These are phyloP conservation scores for Cryphonectria carpinicola DNA, from an alignment of 2,329 filamentous ascomycete species.

Conservation along the genomic window DNA sequence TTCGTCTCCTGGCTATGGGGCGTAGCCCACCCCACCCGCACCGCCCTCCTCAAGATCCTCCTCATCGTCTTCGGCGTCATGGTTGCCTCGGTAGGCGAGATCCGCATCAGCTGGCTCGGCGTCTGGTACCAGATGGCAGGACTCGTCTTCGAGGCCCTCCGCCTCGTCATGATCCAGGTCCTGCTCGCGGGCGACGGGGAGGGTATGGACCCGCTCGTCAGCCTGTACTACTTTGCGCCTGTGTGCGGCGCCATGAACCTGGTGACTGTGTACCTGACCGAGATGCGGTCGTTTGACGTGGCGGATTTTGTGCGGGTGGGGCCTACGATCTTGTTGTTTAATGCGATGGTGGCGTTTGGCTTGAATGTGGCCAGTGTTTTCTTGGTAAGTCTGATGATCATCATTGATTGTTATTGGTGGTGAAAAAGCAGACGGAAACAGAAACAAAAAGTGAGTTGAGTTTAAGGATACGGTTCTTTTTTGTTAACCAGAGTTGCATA, in stretches of 20 bases:
- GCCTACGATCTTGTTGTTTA: slow-evolving; percentile 63
- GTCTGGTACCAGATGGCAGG: slow-evolving; percentile 74
- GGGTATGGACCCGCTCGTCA: slow-evolving; percentile 88
- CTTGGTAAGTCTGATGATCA: slow-evolving; percentile 60
- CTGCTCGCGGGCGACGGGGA: slow-evolving; percentile 75
- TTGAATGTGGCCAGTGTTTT: slow-evolving; percentile 87
- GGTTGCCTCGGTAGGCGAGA: slow-evolving; percentile 64
- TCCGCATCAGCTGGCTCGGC: slow-evolving; percentile 68
- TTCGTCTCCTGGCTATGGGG: slow-evolving; percentile 66
- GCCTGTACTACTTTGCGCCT: slow-evolving; percentile 87
- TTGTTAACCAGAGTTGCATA: neutral
- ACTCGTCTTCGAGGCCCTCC: slow-evolving; percentile 79
- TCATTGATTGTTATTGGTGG: too few species aligned
- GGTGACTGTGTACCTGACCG: slow-evolving; percentile 69
- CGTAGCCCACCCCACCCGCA: slow-evolving; percentile 51
- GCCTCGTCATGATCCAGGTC: slow-evolving; percentile 84
- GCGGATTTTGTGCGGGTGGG: slow-evolving; percentile 69
- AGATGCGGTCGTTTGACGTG: slow-evolving; percentile 68
- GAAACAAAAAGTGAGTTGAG: neutral
- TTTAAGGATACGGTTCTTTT: too few species aligned
- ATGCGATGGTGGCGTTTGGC: slow-evolving; percentile 78
- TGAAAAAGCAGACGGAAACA: neutral
- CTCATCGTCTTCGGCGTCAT: slow-evolving; percentile 58
- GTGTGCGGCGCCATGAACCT: slow-evolving; percentile 83
- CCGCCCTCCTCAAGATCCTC: slow-evolving; percentile 52